Conservation (phyloP, 345 rosid species). For the Firmiana major region DNA sequence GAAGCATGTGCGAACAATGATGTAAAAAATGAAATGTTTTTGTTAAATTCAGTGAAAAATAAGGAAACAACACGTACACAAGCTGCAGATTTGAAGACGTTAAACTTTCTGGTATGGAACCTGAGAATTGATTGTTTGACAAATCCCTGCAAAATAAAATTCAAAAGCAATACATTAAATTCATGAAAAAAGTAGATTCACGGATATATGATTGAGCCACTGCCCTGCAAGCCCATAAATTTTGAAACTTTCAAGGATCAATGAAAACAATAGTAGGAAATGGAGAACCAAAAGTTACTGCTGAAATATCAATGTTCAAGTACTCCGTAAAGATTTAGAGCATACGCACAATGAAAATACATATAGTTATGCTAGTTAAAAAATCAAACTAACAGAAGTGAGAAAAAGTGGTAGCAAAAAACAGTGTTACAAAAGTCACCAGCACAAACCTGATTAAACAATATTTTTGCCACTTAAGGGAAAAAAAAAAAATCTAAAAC, state of each 20-base stretch:
- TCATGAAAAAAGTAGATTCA: neutral
- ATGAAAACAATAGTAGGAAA: neutral
- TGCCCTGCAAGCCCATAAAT: neutral
- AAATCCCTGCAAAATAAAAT: conserved; percentile 62
- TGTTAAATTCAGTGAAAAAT: neutral
- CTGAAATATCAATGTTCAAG: neutral
- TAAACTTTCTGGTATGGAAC: conserved; percentile 83
- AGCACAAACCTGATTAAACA: neutral
- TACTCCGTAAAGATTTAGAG: neutral
- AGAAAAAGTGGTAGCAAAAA: neutral
- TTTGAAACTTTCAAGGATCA: neutral
- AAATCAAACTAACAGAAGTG: neutral
- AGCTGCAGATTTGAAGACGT: conserved; percentile 63
- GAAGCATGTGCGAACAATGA: neutral
- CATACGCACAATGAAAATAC: neutral
- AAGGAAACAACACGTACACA: conserved; percentile 50
- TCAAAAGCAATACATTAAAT: neutral
- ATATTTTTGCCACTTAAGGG: neutral
- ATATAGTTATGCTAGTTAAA: neutral
- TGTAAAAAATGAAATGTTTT: neutral
- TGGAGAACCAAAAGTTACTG: neutral
- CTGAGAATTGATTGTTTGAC: conserved; percentile 73
- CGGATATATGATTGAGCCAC: neutral
- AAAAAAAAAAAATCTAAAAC: neutral
- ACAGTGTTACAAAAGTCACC: neutral